A percentile compares a stretch with the other conserved stretches of the same genome.
Evolutionary conservation across 2,329 filamentous ascomycete species (phyloP).

Genomic region (Talaromyces albobiverticillius): DNA sequence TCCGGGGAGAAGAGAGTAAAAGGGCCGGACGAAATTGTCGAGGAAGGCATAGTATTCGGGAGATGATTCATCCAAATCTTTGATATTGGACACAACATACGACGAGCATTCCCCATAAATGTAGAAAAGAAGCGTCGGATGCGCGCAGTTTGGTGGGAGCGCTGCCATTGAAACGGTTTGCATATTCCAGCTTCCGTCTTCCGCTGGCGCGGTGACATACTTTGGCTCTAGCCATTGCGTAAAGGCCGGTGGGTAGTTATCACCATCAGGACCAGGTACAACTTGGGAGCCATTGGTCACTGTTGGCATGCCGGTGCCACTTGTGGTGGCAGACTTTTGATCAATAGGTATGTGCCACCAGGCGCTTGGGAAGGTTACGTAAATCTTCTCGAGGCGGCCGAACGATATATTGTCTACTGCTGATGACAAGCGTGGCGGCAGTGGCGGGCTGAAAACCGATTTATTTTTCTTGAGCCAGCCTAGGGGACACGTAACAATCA

Average conservation of each 20-base stretch:
- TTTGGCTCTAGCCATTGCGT: slow-evolving; percentile 70
- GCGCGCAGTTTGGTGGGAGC: slow-evolving; percentile 56
- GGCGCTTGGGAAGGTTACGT: slow-evolving; percentile 67
- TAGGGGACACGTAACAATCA: slow-evolving; percentile 52
- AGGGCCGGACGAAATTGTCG: slow-evolving; percentile 69
- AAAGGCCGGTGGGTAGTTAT: slow-evolving; percentile 57
- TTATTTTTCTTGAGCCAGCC: slow-evolving; percentile 54
- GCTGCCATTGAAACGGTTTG: slow-evolving; percentile 75
- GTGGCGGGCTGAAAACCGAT: slow-evolving; percentile 42
- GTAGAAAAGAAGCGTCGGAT: slow-evolving; percentile 82
- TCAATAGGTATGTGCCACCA: slow-evolving; percentile 63
- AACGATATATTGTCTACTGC: slow-evolving; percentile 50
- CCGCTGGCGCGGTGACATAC: slow-evolving; percentile 60
- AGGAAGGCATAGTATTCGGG: slow-evolving; percentile 56
- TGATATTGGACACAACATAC: slow-evolving; percentile 36
- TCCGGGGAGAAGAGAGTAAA: slow-evolving; percentile 70
- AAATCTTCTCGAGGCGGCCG: slow-evolving; percentile 48
- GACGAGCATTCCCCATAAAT: slow-evolving; percentile 44
- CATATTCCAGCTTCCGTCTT: slow-evolving; percentile 67
- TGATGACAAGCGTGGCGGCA: slow-evolving; percentile 40
- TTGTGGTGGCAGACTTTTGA: slow-evolving; percentile 15
- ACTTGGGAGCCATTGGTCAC: slow-evolving; percentile 9
- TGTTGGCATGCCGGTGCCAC: slow-evolving; percentile 11
- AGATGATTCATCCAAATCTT: slow-evolving; percentile 32
- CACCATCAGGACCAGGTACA: slow-evolving; percentile 1